Conservation (phyloP, 306 rosid genomes). For the Macrotyloma uniflorum region DNA sequence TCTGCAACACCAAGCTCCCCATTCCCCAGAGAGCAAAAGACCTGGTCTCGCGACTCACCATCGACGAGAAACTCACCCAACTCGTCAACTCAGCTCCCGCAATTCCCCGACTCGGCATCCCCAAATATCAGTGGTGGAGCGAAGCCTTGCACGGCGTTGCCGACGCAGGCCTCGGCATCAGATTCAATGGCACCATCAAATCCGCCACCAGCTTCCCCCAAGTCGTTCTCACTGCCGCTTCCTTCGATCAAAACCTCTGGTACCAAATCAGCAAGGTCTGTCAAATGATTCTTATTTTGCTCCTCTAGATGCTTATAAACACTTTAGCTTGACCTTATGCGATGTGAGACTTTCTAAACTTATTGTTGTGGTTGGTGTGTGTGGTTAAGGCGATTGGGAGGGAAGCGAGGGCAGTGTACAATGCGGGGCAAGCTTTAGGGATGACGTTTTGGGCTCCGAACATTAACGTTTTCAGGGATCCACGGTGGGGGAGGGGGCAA, state of each 20-base stretch:
- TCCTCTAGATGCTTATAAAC: neutral
- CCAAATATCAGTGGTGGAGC: slow-evolving; percentile 86
- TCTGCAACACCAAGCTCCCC: slow-evolving; percentile 65
- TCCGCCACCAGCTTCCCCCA: slow-evolving; percentile 91
- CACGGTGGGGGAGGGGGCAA: slow-evolving; percentile 98
- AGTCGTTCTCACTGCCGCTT: slow-evolving; percentile 88
- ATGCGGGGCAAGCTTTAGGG: slow-evolving; percentile 78
- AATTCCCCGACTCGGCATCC: slow-evolving; percentile 87
- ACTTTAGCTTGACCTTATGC: neutral
- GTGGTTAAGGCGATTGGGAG: slow-evolving; percentile 63
- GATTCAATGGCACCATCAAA: slow-evolving; percentile 49
- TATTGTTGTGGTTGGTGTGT: neutral
- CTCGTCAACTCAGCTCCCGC: slow-evolving; percentile 82
- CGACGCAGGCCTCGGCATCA: slow-evolving; percentile 56
- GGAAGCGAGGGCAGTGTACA: slow-evolving; percentile 80
- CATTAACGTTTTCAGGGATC: slow-evolving; percentile 89
- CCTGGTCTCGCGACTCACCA: slow-evolving; percentile 80
- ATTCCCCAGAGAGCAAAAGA: slow-evolving; percentile 56
- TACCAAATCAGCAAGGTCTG: slow-evolving; percentile 72
- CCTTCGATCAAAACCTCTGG: slow-evolving; percentile 82
- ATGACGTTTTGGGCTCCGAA: slow-evolving; percentile 99
- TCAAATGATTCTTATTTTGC: too few species aligned
- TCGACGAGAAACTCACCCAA: slow-evolving; percentile 88
- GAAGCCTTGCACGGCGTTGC: slow-evolving; percentile 89
- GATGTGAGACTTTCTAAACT: neutral